These are phyloP conservation scores for Turnera subulata DNA, from an alignment of 345 rosid genomes.

Conservation along the genomic window DNA sequence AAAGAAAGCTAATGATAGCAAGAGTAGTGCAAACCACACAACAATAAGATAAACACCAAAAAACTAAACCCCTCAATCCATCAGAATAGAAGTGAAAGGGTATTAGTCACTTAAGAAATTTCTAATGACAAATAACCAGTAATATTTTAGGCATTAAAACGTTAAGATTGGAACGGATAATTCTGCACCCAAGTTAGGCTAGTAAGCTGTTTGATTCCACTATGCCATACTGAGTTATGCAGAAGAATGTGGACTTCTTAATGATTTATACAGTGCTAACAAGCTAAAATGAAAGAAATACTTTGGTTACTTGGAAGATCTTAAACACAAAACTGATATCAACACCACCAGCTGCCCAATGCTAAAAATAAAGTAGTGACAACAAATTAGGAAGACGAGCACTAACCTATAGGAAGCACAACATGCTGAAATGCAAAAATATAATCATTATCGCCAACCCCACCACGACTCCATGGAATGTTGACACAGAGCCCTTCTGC, in stretches of 20 bases:
- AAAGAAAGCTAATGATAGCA: too few species aligned
- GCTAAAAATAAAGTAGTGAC: slow-evolving; percentile 2
- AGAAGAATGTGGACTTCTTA: not conserved
- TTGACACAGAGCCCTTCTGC: slow-evolving; percentile 96
- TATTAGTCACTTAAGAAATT: not conserved
- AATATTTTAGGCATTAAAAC: not conserved
- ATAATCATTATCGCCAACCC: slow-evolving; percentile 94
- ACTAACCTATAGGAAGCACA: slow-evolving; percentile 87
- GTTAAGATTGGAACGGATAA: not conserved
- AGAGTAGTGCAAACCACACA: not conserved
- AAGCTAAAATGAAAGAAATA: not conserved
- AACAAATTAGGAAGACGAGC: slow-evolving; percentile 6
- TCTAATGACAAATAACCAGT: not conserved
- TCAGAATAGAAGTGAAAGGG: not conserved
- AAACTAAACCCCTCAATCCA: too few species aligned
- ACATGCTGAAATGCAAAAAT: slow-evolving; percentile 82
- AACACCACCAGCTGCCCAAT: slow-evolving; percentile 3
- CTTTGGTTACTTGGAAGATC: not conserved
- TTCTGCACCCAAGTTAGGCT: not conserved
- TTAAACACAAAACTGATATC: slow-evolving; percentile 6
- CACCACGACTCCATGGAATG: slow-evolving; percentile 95
- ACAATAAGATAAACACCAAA: not conserved
- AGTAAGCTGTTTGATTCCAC: not conserved
- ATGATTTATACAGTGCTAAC: not conserved
- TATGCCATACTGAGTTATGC: not conserved